phyloP scores from a whole-genome alignment of 345 rosid genomes.

The Laguncularia racemosa region DNA sequence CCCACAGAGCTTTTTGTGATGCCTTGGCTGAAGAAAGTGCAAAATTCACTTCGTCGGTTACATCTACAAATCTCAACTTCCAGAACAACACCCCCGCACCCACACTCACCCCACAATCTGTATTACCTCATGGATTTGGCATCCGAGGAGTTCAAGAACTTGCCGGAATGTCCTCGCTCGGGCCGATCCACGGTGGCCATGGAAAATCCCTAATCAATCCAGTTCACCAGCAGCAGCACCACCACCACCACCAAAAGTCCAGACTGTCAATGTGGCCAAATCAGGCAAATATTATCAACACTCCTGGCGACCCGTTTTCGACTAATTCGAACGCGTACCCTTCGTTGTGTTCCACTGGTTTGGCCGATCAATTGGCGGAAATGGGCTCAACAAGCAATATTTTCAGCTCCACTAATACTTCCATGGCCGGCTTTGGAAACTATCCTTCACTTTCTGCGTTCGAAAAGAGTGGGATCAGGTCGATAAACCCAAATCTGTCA shows the following conservation, averaged over 20 bases:
- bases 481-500: slow-evolving; percentile 13
- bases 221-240: slow-evolving; percentile 9
- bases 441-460: slow-evolving; percentile 30
- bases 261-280: slow-evolving; percentile 21
- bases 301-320: slow-evolving; percentile 1
- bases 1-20: slow-evolving; percentile 95
- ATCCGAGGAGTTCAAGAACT: slow-evolving; percentile 39
- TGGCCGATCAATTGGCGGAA: slow-evolving; percentile 52
- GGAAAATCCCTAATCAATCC: not conserved
- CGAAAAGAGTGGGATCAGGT: slow-evolving; percentile 15
- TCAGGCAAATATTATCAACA: slow-evolving; percentile 11
- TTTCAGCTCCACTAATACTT: slow-evolving; percentile 31
- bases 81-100: slow-evolving; percentile 20
- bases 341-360: slow-evolving; percentile 18
- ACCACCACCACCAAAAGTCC: slow-evolving; percentile 3
- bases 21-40: slow-evolving; percentile 83
- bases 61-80: slow-evolving; percentile 51
- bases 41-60: slow-evolving; percentile 38
- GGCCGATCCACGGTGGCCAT: not conserved
- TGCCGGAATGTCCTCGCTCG: slow-evolving; percentile 33
- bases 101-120: slow-evolving; percentile 3
- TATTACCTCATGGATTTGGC: slow-evolving; percentile 44
- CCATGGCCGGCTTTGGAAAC: slow-evolving; percentile 33
- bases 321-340: slow-evolving; percentile 11
- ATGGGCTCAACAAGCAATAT: slow-evolving; percentile 35